phyloP scores from a whole-genome alignment of 345 rosid genomes.

The Carallia pectinifolia region DNA sequence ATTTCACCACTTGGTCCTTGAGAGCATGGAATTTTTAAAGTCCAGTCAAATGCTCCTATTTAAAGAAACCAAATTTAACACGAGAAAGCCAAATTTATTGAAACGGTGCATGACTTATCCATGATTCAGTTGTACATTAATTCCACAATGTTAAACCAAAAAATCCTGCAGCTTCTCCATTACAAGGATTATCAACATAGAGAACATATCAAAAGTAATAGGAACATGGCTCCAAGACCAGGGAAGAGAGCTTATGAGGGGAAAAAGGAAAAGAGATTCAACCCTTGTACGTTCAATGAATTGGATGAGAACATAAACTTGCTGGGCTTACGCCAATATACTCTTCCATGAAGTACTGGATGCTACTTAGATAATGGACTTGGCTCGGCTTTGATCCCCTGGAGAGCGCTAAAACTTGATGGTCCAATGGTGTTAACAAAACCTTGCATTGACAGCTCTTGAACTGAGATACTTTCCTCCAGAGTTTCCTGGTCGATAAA shows the following conservation, averaged over 20 bases:
- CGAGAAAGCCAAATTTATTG: slow-evolving; percentile 4
- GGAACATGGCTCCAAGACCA: slow-evolving; percentile 1
- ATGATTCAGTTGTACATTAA: neutral
- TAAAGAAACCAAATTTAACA: no score
- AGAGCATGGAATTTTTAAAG: no score
- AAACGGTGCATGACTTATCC: slow-evolving; percentile 1
- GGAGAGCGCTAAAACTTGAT: slow-evolving; percentile 56
- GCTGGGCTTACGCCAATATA: slow-evolving; percentile 2
- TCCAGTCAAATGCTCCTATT: no score
- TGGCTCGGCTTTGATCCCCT: slow-evolving; percentile 17
- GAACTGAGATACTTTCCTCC: slow-evolving; percentile 39
- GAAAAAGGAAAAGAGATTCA: neutral
- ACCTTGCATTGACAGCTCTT: slow-evolving; percentile 67
- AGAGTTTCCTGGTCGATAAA: slow-evolving; percentile 63
- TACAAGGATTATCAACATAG: neutral
- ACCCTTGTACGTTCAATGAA: no score
- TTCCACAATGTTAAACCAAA: slow-evolving; percentile 8
- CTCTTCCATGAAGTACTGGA: slow-evolving; percentile 9
- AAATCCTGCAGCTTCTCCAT: slow-evolving; percentile 3
- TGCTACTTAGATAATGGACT: slow-evolving; percentile 22
- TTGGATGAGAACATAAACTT: slow-evolving; percentile 4
- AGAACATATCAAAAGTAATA: neutral
- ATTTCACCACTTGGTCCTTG: no score
- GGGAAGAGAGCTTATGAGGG: slow-evolving; percentile 2
- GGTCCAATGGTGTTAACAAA: slow-evolving; percentile 62